Percentiles rank a stretch among this genome's conserved stretches.
Evolutionary conservation across 208 protist species (phyloP).

Genomic region (Willaertia magna): DNA sequence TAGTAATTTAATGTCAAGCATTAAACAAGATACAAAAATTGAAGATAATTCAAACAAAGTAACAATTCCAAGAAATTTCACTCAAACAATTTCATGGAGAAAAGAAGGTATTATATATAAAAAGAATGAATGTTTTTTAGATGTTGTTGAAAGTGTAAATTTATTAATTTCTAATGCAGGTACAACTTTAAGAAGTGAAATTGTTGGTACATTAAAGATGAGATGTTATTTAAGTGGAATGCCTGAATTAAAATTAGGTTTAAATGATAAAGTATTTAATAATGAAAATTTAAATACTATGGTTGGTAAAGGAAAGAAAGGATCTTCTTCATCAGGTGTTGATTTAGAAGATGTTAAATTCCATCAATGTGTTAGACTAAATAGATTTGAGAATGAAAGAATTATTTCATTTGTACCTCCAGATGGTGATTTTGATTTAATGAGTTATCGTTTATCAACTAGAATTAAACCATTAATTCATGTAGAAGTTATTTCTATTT

Average conservation of each 20-base stretch:
- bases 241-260: slow-evolving; percentile 74
- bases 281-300: slow-evolving; percentile 24
- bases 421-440: slow-evolving; percentile 89
- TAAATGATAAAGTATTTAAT: slow-evolving; percentile 87
- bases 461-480: slow-evolving; percentile 20
- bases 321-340: slow-evolving; percentile 43
- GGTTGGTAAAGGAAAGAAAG: slow-evolving; percentile 19
- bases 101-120: slow-evolving; percentile 59
- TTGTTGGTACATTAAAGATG: slow-evolving; percentile 71
- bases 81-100: slow-evolving; percentile 59
- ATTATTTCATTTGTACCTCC: slow-evolving; percentile 81
- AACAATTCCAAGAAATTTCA: slow-evolving; percentile 41
- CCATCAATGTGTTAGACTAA: slow-evolving; percentile 83
- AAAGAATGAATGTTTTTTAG: slow-evolving; percentile 81
- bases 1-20: not conserved
- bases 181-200: slow-evolving; percentile 54
- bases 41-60: slow-evolving; percentile 5
- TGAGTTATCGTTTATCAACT: slow-evolving; percentile 77
- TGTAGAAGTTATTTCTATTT: not conserved
- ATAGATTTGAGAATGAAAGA: slow-evolving; percentile 68
- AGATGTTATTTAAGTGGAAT: slow-evolving; percentile 66
- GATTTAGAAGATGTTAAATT: slow-evolving; percentile 68
- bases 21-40: not conserved
- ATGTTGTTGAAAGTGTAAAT: slow-evolving; percentile 81
- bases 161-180: slow-evolving; percentile 66